A percentile compares a stretch with the other conserved stretches of the same genome.
Evolutionary conservation across 2,329 filamentous ascomycete species (phyloP).

Genomic region (Xenoacremonium recifei): DNA sequence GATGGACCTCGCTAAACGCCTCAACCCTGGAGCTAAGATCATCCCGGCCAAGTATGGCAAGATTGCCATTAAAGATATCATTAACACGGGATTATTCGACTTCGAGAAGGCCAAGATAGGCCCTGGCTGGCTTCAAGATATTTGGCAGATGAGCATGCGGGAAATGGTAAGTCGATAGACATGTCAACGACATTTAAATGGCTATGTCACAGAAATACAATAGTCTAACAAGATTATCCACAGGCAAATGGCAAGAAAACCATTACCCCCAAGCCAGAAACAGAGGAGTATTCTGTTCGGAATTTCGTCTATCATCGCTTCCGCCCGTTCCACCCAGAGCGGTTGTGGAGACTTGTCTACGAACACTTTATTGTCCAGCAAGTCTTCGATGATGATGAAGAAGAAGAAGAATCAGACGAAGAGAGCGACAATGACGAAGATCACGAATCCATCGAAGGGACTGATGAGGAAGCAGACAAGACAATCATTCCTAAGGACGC

Average conservation of each 20-base stretch:
- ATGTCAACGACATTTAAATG: background rate
- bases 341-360: slow-evolving; percentile 44
- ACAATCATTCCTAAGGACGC: slow-evolving; percentile 20
- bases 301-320: slow-evolving; percentile 68
- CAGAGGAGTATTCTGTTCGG: slow-evolving; percentile 69
- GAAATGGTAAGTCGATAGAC: slow-evolving; percentile 30
- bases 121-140: slow-evolving; percentile 67
- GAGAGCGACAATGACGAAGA: slow-evolving; percentile 30
- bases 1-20: slow-evolving; percentile 51
- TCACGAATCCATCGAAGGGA: slow-evolving; percentile 27
- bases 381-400: slow-evolving; percentile 38
- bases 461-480: slow-evolving; percentile 29
- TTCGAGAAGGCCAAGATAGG: slow-evolving; percentile 63
- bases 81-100: slow-evolving; percentile 65
- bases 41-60: slow-evolving; percentile 58
- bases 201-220: background rate
- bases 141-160: slow-evolving; percentile 65
- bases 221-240: background rate
- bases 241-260: slow-evolving; percentile 48
- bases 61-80: slow-evolving; percentile 60
- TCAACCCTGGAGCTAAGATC: slow-evolving; percentile 67
- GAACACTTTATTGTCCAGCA: slow-evolving; percentile 52
- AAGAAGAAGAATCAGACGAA: slow-evolving; percentile 34
- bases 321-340: slow-evolving; percentile 50
- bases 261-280: slow-evolving; percentile 67